phyloP scores from a whole-genome alignment of 2,329 filamentous ascomycete species.

The Aureobasidium leucospermi region DNA sequence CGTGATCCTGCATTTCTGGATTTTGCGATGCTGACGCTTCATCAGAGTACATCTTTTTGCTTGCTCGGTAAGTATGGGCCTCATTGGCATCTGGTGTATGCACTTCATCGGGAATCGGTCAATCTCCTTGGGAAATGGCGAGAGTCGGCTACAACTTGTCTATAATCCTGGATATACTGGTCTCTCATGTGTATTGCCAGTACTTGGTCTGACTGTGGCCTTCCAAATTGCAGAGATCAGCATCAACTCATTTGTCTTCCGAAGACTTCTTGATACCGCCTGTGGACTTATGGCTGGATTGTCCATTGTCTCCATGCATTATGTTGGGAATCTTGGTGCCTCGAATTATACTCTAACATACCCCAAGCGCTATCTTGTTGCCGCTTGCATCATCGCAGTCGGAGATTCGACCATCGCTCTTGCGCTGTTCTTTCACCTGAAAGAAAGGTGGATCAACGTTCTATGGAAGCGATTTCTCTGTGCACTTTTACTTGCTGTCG shows the following conservation, averaged over 20 bases:
- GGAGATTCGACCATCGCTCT: slow-evolving; percentile 64
- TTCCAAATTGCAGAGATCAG: slow-evolving; percentile 58
- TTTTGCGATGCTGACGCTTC: neutral
- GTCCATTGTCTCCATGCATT: slow-evolving; percentile 80
- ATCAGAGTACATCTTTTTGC: slow-evolving; percentile 30
- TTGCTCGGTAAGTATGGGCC: slow-evolving; percentile 37
- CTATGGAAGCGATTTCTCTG: slow-evolving; percentile 68
- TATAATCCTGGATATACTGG: slow-evolving; percentile 68
- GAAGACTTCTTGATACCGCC: slow-evolving; percentile 34
- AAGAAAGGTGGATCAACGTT: slow-evolving; percentile 66
- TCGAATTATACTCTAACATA: slow-evolving; percentile 67
- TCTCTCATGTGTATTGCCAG: slow-evolving; percentile 72
- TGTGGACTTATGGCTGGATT: slow-evolving; percentile 65
- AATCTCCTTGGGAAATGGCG: slow-evolving; percentile 60
- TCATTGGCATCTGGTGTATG: slow-evolving; percentile 50
- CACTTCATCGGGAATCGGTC: slow-evolving; percentile 80
- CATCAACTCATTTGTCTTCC: slow-evolving; percentile 24
- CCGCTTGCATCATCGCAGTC: slow-evolving; percentile 64
- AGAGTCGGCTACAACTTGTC: slow-evolving; percentile 58
- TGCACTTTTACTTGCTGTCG: slow-evolving; percentile 60
- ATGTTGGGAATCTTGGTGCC: slow-evolving; percentile 77
- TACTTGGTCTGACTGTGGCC: slow-evolving; percentile 64
- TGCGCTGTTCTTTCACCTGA: slow-evolving; percentile 69
- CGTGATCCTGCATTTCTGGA: neutral
- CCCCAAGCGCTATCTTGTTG: slow-evolving; percentile 51